phyloP scores from a whole-genome alignment of 768 basidiomycete species.

The Rhodotorula paludigena region DNA sequence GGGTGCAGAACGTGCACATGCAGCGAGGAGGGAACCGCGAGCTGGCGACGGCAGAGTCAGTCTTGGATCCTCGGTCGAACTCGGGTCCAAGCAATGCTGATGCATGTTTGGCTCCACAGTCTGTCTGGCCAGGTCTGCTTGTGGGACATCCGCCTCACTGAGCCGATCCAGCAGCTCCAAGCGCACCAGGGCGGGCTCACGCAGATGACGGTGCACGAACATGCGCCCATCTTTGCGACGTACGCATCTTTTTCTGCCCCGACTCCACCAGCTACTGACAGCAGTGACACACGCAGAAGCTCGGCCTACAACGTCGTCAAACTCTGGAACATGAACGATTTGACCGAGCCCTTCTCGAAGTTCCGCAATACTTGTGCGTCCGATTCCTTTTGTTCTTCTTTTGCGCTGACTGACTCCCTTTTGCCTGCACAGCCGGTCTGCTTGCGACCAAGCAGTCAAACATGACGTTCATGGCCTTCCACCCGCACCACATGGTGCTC shows the following conservation, averaged over 20 bases:
- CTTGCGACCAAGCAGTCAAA: constrained; percentile 45
- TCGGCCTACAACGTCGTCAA: constrained; percentile 59
- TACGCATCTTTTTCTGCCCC: constrained; percentile 50
- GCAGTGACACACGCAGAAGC: constrained; percentile 52
- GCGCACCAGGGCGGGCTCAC: constrained; percentile 68
- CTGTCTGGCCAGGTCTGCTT: constrained; percentile 82
- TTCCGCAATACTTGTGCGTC: constrained; percentile 41
- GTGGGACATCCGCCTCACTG: constrained; percentile 75
- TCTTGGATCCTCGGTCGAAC: no score
- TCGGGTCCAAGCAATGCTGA: background rate
- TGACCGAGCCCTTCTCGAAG: constrained; percentile 53
- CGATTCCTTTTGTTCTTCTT: constrained; percentile 51
- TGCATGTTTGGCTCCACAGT: constrained; percentile 50
- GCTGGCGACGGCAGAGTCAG: constrained; percentile 79
- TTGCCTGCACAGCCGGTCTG: constrained; percentile 10
- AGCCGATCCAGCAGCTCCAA: constrained; percentile 62
- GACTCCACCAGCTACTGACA: background rate
- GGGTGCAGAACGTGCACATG: constrained; percentile 86
- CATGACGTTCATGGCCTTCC: constrained; percentile 65
- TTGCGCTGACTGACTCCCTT: constrained; percentile 55
- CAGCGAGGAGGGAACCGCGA: constrained; percentile 65
- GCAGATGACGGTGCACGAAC: constrained; percentile 78
- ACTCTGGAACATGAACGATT: constrained; percentile 61
- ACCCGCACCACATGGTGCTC: constrained; percentile 76
- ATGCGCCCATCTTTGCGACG: constrained; percentile 78